These are phyloP conservation scores for Coniophora puteana DNA, from an alignment of 1,284 basidiomycete species.

Conservation along the genomic window DNA sequence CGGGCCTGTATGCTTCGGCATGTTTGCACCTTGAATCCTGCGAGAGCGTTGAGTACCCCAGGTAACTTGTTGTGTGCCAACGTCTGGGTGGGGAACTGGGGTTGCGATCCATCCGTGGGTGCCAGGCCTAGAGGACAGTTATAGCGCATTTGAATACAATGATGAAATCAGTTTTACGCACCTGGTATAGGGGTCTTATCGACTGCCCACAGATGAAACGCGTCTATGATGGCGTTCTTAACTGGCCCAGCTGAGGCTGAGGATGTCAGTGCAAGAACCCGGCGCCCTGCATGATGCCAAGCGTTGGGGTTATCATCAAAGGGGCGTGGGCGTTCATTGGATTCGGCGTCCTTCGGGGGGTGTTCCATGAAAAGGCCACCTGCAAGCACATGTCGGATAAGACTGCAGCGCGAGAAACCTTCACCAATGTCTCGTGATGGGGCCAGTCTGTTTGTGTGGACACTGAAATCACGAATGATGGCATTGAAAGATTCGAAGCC, in stretches of 20 bases:
- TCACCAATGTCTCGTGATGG: constrained; percentile 10
- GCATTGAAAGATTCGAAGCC: constrained; percentile 15
- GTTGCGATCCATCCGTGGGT: constrained; percentile 3
- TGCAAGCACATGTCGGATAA: not conserved
- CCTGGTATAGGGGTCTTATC: too few relatives aligned
- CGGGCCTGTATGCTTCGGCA: not conserved
- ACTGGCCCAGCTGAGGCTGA: not conserved
- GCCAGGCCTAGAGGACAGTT: constrained; percentile 1
- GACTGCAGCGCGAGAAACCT: not conserved
- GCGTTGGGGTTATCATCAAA: not conserved
- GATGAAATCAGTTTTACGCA: too few relatives aligned
- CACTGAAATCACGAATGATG: constrained; percentile 9
- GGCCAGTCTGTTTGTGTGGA: constrained; percentile 12
- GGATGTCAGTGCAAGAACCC: not conserved
- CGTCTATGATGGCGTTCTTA: constrained; percentile 1
- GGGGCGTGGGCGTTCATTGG: too few relatives aligned
- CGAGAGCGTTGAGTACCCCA: not conserved
- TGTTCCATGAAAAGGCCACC: not conserved
- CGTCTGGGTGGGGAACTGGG: not conserved
- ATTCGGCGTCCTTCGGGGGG: too few relatives aligned
- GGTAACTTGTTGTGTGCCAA: not conserved
- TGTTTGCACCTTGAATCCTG: not conserved
- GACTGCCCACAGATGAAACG: not conserved
- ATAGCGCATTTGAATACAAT: too few relatives aligned
- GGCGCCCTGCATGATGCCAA: not conserved